A percentile compares a stretch with the other conserved stretches of the same genome.
phyloP scores from a whole-genome alignment of 208 protist genomes.

The Phytomonas serpens region DNA sequence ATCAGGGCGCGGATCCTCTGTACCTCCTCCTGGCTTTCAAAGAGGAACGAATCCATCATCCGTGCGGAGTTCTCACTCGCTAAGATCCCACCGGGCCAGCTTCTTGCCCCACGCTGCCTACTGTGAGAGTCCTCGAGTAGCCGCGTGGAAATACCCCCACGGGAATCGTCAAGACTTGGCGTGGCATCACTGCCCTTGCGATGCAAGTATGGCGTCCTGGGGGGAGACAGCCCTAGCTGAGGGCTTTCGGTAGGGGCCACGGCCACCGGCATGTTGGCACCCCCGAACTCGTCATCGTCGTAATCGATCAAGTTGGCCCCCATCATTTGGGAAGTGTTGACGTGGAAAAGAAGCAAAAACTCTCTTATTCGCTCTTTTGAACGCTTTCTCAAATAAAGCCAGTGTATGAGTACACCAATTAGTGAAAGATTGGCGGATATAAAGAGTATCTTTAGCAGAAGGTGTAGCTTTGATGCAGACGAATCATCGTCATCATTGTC shows the following conservation, averaged over 20 bases:
- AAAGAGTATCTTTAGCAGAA: constrained; percentile 21
- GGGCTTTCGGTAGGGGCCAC: constrained; percentile 4
- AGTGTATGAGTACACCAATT: constrained; percentile 27
- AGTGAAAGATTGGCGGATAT: constrained; percentile 21
- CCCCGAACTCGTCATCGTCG: background rate
- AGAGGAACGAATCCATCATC: constrained; percentile 10
- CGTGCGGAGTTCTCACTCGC: constrained; percentile 17
- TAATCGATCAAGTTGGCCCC: constrained; percentile 2
- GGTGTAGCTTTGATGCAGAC: constrained; percentile 11
- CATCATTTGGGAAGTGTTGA: constrained; percentile 16
- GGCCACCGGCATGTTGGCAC: background rate
- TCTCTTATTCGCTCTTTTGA: constrained; percentile 26
- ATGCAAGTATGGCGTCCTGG: constrained; percentile 7
- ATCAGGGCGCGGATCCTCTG: constrained; percentile 30
- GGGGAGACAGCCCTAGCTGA: constrained; percentile 1
- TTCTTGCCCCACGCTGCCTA: constrained; percentile 10
- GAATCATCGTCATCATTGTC: constrained; percentile 13
- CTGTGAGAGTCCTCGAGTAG: constrained; percentile 2
- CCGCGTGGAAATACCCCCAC: background rate
- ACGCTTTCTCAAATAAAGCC: constrained; percentile 20
- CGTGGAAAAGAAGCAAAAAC: constrained; percentile 55
- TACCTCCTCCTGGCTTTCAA: constrained; percentile 22
- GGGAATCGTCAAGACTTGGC: background rate
- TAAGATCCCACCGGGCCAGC: constrained; percentile 19
- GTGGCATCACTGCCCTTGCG: background rate